A percentile compares a stretch with the other conserved stretches of the same genome.
Conservation (phyloP, 768 basidiomycete species). For the Macrocybe gigantea region DNA sequence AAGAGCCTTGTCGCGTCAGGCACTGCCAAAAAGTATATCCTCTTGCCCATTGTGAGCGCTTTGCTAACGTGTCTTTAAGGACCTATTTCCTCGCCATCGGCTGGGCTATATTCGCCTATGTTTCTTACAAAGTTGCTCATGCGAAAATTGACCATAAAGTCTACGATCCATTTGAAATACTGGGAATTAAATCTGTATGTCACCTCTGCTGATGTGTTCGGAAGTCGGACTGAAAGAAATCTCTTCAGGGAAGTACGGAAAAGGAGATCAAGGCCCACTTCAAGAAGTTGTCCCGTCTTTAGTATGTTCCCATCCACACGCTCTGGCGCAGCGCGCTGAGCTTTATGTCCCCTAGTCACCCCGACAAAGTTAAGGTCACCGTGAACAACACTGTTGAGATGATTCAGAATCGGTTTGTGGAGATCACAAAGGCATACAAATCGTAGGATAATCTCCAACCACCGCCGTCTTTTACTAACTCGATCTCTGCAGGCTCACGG, state of each 20-base stretch:
- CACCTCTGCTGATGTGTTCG: background rate
- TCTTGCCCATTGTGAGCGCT: conserved; percentile 31
- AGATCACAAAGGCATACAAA: conserved; percentile 97
- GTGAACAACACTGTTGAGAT: conserved; percentile 82
- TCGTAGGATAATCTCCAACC: conserved; percentile 40
- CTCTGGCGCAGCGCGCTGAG: background rate
- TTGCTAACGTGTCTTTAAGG: conserved; percentile 42
- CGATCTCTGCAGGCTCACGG: conserved; percentile 59
- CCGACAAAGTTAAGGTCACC: conserved; percentile 88
- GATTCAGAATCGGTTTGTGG: conserved; percentile 82
- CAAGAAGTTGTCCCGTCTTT: conserved; percentile 85
- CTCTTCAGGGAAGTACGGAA: conserved; percentile 56
- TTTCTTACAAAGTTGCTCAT: conserved; percentile 60
- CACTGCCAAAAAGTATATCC: too few species aligned
- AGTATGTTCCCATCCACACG: conserved; percentile 39
- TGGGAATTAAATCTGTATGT: conserved; percentile 70
- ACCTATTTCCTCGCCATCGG: conserved; percentile 56
- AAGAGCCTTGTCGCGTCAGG: too few species aligned
- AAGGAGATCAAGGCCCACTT: conserved; percentile 96
- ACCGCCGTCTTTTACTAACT: background rate
- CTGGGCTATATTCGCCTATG: conserved; percentile 66
- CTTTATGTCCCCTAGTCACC: conserved; percentile 56
- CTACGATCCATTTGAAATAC: conserved; percentile 93
- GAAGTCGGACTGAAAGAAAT: background rate
- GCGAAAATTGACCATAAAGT: conserved; percentile 58